Base-by-base conservation (phyloP, 1,139 yeast genomes). In the Yamadazyma epiphylla region DNA sequence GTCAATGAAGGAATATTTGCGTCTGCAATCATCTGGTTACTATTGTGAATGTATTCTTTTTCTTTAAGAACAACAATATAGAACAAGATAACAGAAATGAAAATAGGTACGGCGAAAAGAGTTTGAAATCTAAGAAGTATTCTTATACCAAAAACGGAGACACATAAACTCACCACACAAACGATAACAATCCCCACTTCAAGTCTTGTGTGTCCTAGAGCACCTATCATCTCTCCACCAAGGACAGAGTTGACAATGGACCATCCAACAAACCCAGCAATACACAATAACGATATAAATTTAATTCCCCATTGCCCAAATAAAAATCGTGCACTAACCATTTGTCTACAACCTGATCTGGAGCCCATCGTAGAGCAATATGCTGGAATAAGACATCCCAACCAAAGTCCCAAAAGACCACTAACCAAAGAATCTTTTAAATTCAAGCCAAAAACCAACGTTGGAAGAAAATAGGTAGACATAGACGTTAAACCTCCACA, bases 91-190 rank as follows among this genome's bases (percentile, higher is more conserved):
- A 84, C 82, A 4, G 87, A 76, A 26, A 80, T 60, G 32, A 81
- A 60, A 1, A 85, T 87, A 0, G 94, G 94, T 22, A 82, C 48
- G 16, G 89, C 75, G 32, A 86, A 70, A 23, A 70, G 59, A 4
- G 83, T 73, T 49, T 87, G 95, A 27, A 83, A 82, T 41, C 63
- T 65, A 26, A 84, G 60, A 22, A 88, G 70, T 35, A 79, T 80
- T 26, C 45, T 50, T 25, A 63, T 62, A 0, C 70, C 70, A 36
- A 59, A 62, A 1, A 62, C 48, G 0, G 66, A 58, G 5, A 63
- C 52, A 5, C 56, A 37, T 29, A 59, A 46, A 26, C 61, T 51
- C 3, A 51, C 47, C 1, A 59, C 41, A 4, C 59, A 45, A 22
- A 60, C 48, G 5, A 61, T 47, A 5, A 60, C 44, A 20, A 63